Conservation (phyloP, 148 eudicot species). For the Amaranthus hypochondriacus region DNA sequence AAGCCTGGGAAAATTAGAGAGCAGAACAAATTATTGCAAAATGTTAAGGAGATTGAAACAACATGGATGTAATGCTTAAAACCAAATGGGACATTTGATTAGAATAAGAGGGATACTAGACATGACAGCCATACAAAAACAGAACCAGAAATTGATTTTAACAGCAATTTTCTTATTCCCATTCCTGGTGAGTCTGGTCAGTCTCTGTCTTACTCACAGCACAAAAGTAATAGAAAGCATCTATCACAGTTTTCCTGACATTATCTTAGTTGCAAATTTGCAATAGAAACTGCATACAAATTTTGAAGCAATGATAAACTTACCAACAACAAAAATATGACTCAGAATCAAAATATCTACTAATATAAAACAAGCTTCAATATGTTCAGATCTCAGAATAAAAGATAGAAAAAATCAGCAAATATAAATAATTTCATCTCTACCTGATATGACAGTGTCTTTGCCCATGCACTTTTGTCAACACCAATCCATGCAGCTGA, state of each 20-base stretch:
- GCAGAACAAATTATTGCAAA: neutral
- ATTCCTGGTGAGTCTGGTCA: neutral
- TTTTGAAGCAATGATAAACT: neutral
- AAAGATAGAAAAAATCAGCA: neutral
- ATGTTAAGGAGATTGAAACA: slow-evolving; percentile 12
- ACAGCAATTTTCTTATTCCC: neutral
- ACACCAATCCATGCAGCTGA: slow-evolving; percentile 85
- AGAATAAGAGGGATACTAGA: no score
- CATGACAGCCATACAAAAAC: neutral
- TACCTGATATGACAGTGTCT: slow-evolving; percentile 93
- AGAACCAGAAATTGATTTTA: neutral
- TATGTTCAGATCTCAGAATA: neutral
- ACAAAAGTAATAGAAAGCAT: neutral
- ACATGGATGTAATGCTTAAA: neutral
- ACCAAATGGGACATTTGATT: no score
- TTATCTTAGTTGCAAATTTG: neutral
- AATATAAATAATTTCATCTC: slow-evolving; percentile 5
- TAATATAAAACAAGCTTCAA: neutral
- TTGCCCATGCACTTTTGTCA: slow-evolving; percentile 80
- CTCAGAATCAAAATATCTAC: neutral
- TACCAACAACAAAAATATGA: neutral
- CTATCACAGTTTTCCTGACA: no score
- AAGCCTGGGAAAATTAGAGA: slow-evolving; percentile 49
- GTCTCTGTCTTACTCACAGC: neutral
- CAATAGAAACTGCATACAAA: neutral